Conservation (phyloP, 352 stramenopile species). For the Globisporangium lucens region DNA sequence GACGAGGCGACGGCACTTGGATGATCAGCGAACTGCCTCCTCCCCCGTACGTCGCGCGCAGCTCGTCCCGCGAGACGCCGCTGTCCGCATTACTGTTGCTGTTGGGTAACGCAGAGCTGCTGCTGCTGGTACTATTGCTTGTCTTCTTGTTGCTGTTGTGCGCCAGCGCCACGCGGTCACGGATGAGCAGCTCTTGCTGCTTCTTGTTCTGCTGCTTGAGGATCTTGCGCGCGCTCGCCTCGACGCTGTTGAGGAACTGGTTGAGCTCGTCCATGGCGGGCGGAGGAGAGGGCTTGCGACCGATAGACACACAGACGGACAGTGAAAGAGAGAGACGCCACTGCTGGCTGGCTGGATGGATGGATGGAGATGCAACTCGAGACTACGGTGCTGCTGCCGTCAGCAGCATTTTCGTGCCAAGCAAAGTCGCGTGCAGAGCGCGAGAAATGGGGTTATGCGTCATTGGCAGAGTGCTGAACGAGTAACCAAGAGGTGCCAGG, state of each 20-base stretch:
- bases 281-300: not conserved
- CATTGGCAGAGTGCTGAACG: too few species aligned
- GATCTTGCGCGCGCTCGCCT: constrained; percentile 72
- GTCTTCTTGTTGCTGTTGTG: constrained; percentile 7
- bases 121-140: not conserved
- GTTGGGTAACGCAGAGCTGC: not conserved
- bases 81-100: constrained; percentile 14
- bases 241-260: constrained; percentile 78
- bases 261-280: constrained; percentile 67
- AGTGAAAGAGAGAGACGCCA: not conserved
- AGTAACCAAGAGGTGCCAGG: too few species aligned
- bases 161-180: constrained; percentile 39
- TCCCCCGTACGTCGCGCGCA: constrained; percentile 54
- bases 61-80: constrained; percentile 45
- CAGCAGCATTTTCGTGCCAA: not conserved
- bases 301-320: not conserved
- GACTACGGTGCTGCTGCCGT: not conserved
- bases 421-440: not conserved
- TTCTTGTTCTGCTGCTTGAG: constrained; percentile 81
- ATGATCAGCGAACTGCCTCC: constrained; percentile 42
- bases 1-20: constrained; percentile 23
- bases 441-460: too few species aligned
- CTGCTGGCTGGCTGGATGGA: not conserved
- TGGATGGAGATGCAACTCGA: not conserved
- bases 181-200: constrained; percentile 52